phyloP scores from a whole-genome alignment of 2,329 filamentous ascomycete genomes.

The Fusarium devonianum region DNA sequence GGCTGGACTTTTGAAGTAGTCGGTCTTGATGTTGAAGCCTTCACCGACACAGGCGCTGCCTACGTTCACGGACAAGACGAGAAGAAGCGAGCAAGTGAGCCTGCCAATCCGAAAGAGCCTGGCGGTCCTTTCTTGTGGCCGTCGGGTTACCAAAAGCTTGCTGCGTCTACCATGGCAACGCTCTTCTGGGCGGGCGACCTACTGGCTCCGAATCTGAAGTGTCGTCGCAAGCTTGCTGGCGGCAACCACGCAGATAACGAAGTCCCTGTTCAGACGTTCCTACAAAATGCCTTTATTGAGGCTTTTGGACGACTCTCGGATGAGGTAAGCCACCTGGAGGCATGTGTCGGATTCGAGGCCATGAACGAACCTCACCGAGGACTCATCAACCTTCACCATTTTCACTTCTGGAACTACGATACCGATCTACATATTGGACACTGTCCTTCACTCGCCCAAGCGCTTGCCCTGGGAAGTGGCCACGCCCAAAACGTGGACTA shows the following conservation, averaged over 20 bases:
- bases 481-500: constrained; percentile 48
- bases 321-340: constrained; percentile 43
- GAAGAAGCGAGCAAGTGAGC: constrained; percentile 35
- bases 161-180: constrained; percentile 45
- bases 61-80: constrained; percentile 49
- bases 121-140: constrained; percentile 50
- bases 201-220: constrained; percentile 41
- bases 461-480: constrained; percentile 51
- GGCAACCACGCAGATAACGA: constrained; percentile 24
- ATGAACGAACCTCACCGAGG: constrained; percentile 54
- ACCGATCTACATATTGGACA: constrained; percentile 53
- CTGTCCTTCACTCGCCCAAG: constrained; percentile 49
- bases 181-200: constrained; percentile 43
- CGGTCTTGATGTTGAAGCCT: constrained; percentile 49
- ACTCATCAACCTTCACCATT: constrained; percentile 49
- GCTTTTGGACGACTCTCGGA: constrained; percentile 48
- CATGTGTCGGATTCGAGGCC: constrained; percentile 51
- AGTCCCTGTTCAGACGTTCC: constrained; percentile 41
- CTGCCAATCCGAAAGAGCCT: constrained; percentile 43
- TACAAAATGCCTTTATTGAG: constrained; percentile 46
- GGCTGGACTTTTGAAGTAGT: constrained; percentile 53
- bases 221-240: constrained; percentile 25
- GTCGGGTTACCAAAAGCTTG: constrained; percentile 49
- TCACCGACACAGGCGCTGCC: constrained; percentile 45
- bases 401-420: constrained; percentile 52